Conservation (phyloP, 2,329 filamentous ascomycete genomes). For the Apiospora koreana region DNA sequence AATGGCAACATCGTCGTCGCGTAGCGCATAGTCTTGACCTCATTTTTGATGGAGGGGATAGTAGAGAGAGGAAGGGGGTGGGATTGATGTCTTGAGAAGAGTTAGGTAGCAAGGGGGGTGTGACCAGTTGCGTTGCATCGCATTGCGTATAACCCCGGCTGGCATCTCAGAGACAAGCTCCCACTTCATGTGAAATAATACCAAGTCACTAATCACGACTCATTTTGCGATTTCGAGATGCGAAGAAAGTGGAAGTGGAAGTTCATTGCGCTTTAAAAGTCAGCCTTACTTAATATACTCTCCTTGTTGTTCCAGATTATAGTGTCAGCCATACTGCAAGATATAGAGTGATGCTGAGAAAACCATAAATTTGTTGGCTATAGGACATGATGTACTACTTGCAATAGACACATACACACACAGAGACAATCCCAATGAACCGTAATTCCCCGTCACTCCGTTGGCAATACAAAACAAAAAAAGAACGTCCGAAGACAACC, state of each 20-base stretch:
- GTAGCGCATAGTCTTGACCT: neutral
- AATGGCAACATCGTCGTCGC: neutral
- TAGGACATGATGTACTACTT: conserved; percentile 7
- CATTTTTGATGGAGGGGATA: neutral
- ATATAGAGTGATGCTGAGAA: neutral
- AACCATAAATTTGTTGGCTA: conserved; percentile 5
- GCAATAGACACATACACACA: neutral
- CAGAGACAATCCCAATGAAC: conserved; percentile 8
- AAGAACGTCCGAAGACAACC: conserved; percentile 1
- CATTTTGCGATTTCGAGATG: neutral
- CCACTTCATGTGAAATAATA: neutral
- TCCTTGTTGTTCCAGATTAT: neutral
- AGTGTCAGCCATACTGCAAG: neutral
- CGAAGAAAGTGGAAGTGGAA: neutral
- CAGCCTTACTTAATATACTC: neutral
- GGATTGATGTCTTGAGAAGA: neutral
- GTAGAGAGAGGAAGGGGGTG: neutral
- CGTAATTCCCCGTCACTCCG: conserved; percentile 3
- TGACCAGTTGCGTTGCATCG: neutral
- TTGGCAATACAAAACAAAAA: neutral
- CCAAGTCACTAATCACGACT: neutral
- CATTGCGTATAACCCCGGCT: neutral
- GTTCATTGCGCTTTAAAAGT: neutral
- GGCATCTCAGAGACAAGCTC: neutral
- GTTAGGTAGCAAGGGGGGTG: neutral